These are phyloP conservation scores for Zoysia matrella DNA, from an alignment of 202 grass and related monocot genomes.

Conservation along the genomic window DNA sequence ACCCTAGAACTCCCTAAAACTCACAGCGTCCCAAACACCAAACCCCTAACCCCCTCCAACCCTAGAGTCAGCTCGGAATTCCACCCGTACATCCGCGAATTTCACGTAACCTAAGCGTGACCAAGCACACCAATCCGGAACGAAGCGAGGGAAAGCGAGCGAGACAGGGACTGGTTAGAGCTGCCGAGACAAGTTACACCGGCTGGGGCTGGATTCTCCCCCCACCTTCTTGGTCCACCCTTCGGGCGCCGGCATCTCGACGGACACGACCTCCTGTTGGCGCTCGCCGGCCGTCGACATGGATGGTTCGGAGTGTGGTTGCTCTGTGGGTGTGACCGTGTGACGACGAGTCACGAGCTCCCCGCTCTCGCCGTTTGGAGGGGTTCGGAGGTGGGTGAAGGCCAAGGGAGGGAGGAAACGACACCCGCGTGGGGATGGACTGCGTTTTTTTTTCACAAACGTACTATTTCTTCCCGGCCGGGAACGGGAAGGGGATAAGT, in stretches of 20 bases:
- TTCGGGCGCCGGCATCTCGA: constrained; percentile 77
- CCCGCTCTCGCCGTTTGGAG: not conserved
- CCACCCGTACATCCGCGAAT: not conserved
- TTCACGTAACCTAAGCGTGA: not conserved
- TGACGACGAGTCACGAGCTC: constrained; percentile 6
- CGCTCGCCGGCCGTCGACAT: constrained; percentile 53
- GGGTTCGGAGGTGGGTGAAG: not conserved
- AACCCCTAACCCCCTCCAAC: not conserved
- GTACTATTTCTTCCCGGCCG: not conserved
- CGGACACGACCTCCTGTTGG: constrained; percentile 53
- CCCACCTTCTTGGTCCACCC: constrained; percentile 92
- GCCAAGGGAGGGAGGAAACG: not conserved
- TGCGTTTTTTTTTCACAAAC: constrained; percentile 9
- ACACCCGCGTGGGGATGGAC: constrained; percentile 32
- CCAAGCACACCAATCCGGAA: not conserved
- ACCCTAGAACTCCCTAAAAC: no score
- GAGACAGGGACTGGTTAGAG: not conserved
- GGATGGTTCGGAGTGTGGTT: not conserved
- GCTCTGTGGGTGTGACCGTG: no score
- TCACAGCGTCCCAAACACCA: no score
- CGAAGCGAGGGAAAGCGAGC: not conserved
- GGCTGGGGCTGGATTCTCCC: no score
- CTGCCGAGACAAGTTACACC: no score
- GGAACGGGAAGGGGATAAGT: not conserved
- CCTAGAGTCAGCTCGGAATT: constrained; percentile 20